Evolutionary conservation across 306 rosid genomes (phyloP).

Genomic region (Begonia peltatifolia): DNA sequence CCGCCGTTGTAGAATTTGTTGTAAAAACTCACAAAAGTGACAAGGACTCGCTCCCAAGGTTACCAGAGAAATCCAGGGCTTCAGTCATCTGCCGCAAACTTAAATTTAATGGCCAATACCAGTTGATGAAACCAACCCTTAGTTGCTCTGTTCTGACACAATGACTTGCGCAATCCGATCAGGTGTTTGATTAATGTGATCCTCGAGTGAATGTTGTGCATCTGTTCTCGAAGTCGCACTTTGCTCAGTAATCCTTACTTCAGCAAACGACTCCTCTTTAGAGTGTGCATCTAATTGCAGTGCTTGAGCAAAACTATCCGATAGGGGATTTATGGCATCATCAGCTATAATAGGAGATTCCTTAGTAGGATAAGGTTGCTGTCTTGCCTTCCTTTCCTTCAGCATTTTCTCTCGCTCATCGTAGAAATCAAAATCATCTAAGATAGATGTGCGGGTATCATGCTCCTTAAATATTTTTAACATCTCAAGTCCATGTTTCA

Average conservation of each 20-base stretch:
- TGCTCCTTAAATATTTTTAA: constrained; percentile 37
- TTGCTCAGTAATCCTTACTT: constrained; percentile 9
- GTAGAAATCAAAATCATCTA: constrained; percentile 42
- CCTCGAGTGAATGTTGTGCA: constrained; percentile 8
- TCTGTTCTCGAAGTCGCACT: constrained; percentile 17
- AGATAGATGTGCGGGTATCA: constrained; percentile 29
- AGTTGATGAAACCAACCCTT: constrained; percentile 11
- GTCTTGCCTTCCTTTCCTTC: constrained; percentile 38
- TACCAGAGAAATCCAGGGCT: too few species aligned
- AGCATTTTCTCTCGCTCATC: constrained; percentile 37
- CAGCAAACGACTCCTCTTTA: constrained; percentile 5
- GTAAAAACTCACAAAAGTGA: too few species aligned
- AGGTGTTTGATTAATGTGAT: constrained; percentile 13
- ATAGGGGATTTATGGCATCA: constrained; percentile 14
- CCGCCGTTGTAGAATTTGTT: too few species aligned
- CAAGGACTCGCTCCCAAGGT: too few species aligned
- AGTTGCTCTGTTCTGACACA: constrained; percentile 15
- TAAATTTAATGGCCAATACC: constrained; percentile 5
- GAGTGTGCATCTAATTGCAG: constrained; percentile 16
- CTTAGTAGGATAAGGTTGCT: constrained; percentile 18
- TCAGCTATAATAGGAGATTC: constrained; percentile 15
- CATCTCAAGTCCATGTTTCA: constrained; percentile 38
- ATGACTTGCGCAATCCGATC: constrained; percentile 14
- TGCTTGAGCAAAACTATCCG: constrained; percentile 17
- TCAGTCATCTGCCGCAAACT: too few species aligned